Percentiles rank a stretch among this genome's conserved stretches.
Conservation (phyloP, 1,284 basidiomycete genomes). For the Ganoderma multipileum region DNA sequence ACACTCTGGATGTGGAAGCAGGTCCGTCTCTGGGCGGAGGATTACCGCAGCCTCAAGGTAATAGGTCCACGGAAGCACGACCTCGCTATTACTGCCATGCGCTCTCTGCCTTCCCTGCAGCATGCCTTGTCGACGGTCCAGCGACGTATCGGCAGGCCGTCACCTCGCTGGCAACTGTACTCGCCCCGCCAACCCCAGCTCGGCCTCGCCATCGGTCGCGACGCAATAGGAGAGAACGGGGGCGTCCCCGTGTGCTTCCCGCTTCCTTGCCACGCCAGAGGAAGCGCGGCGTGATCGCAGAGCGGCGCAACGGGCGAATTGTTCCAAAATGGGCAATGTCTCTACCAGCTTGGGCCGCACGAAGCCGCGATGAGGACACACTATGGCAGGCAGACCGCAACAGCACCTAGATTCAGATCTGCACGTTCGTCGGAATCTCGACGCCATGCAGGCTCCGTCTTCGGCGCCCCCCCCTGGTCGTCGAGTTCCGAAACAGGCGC, state of each 20-base stretch:
- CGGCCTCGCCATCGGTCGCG: background rate
- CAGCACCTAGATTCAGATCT: background rate
- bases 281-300: constrained; percentile 15
- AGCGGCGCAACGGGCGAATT: background rate
- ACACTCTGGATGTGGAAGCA: background rate
- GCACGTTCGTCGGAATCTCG: background rate
- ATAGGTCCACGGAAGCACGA: background rate
- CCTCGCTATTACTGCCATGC: background rate
- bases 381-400: background rate
- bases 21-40: background rate
- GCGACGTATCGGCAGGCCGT: background rate
- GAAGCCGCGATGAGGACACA: background rate
- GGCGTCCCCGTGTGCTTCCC: background rate
- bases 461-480: background rate
- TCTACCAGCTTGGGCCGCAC: constrained; percentile 3
- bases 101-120: background rate
- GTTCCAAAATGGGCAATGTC: constrained; percentile 4
- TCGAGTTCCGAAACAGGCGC: background rate
- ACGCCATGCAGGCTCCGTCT: background rate
- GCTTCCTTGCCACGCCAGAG: background rate
- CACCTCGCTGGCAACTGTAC: background rate
- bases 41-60: background rate
- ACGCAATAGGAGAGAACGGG: background rate
- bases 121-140: background rate
- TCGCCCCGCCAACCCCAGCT: background rate